Conservation (phyloP, 2,329 filamentous ascomycete species). For the Diatrype stigma region DNA sequence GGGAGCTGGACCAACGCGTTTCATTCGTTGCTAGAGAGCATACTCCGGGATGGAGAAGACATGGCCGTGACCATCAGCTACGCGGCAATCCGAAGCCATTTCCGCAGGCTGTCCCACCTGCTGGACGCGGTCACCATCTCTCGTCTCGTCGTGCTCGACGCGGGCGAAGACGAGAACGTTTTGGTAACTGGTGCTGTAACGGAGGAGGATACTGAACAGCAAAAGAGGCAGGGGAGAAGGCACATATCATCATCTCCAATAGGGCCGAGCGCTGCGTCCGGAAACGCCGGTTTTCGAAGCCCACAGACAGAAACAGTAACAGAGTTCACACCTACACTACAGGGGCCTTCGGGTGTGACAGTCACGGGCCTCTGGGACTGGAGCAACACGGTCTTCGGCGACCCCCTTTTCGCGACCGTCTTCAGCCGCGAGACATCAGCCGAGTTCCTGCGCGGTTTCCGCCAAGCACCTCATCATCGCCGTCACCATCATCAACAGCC, state of each 20-base stretch:
- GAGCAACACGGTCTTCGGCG: conserved; percentile 56
- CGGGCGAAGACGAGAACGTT: conserved; percentile 45
- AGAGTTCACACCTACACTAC: conserved; percentile 1
- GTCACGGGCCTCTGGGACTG: conserved; percentile 54
- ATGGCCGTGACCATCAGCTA: conserved; percentile 56
- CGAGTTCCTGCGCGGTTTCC: conserved; percentile 46
- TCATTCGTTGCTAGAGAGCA: conserved; percentile 49
- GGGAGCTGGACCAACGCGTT: conserved; percentile 55
- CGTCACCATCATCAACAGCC: conserved; percentile 4
- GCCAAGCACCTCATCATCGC: conserved; percentile 5
- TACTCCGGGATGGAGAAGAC: conserved; percentile 58
- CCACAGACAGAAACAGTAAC: conserved; percentile 4
- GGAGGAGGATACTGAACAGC: conserved; percentile 1
- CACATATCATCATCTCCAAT: neutral
- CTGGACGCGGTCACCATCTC: conserved; percentile 50
- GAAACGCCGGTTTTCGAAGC: conserved; percentile 2
- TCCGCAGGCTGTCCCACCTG: conserved; percentile 42
- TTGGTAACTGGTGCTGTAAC: conserved; percentile 30
- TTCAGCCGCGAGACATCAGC: conserved; percentile 42
- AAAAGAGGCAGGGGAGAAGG: conserved; percentile 3
- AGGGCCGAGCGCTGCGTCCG: conserved; percentile 6
- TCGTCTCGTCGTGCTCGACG: conserved; percentile 52
- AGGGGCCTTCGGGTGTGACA: conserved; percentile 18
- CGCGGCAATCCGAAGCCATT: conserved; percentile 48
- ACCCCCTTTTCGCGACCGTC: conserved; percentile 49